A percentile compares a stretch with the other conserved stretches of the same genome.
These are phyloP conservation scores for Phytophthora colocasiae DNA, from an alignment of 352 stramenopile genomes.

Conservation along the genomic window DNA sequence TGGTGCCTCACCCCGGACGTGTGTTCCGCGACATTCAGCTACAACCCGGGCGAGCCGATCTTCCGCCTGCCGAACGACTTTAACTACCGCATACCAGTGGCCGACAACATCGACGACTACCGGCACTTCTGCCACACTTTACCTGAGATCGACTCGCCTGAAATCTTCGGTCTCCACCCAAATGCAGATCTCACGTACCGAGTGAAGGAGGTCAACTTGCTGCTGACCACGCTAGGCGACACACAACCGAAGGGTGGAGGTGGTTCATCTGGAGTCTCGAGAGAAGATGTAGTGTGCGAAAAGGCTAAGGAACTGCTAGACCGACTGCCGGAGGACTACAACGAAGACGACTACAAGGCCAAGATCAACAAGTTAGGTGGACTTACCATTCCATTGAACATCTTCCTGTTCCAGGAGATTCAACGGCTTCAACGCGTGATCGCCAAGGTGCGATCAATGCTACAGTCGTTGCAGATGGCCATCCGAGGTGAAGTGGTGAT, in stretches of 20 bases:
- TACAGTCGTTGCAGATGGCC: constrained; percentile 96
- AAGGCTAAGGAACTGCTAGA: constrained; percentile 96
- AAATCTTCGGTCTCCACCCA: constrained; percentile 99
- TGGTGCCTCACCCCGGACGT: constrained; percentile 95
- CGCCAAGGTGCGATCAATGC: constrained; percentile 95
- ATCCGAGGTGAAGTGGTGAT: constrained; percentile 99
- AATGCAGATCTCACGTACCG: constrained; percentile 99
- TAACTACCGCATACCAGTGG: constrained; percentile 94
- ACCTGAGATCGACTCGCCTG: constrained; percentile 97
- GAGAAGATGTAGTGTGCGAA: constrained; percentile 97
- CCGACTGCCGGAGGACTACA: constrained; percentile 96
- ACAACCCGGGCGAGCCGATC: constrained; percentile 95
- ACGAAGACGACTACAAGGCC: constrained; percentile 97
- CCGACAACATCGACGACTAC: constrained; percentile 95
- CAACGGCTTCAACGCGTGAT: constrained; percentile 97
- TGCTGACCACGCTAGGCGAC: constrained; percentile 95
- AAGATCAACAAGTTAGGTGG: constrained; percentile 97
- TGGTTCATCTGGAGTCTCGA: constrained; percentile 86
- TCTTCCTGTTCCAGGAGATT: constrained; percentile 99
- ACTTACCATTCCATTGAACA: constrained; percentile 97
- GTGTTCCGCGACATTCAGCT: constrained; percentile 90
- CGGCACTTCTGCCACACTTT: constrained; percentile 95
- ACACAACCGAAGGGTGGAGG: constrained; percentile 97
- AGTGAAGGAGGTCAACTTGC: constrained; percentile 95
- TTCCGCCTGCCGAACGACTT: constrained; percentile 98